A percentile compares a stretch with the other conserved stretches of the same genome.
Conservation (phyloP, 495 filamentous ascomycete species). For the Penicillium cosmopolitanum region DNA sequence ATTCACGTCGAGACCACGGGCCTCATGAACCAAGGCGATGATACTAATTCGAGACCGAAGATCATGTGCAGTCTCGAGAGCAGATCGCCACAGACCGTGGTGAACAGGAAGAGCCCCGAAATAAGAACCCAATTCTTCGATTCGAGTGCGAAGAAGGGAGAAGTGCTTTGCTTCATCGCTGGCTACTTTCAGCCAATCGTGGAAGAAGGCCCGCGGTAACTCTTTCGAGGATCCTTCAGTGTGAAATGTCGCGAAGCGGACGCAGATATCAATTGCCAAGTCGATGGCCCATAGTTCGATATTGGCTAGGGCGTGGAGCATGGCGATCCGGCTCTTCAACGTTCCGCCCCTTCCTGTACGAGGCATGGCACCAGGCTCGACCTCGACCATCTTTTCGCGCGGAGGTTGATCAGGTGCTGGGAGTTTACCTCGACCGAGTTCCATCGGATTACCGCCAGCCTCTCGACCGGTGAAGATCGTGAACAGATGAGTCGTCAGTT, state of each 20-base stretch:
- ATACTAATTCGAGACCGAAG: conserved; percentile 56
- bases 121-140: conserved; percentile 53
- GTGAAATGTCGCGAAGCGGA: conserved; percentile 54
- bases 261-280: conserved; percentile 57
- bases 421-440: conserved; percentile 44
- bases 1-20: conserved; percentile 56
- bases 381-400: conserved; percentile 45
- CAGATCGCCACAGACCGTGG: conserved; percentile 55
- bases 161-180: conserved; percentile 60
- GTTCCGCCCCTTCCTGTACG: conserved; percentile 48
- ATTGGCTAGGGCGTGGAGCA: conserved; percentile 57
- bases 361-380: conserved; percentile 49
- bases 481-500: conserved; percentile 53
- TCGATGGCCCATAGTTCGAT: conserved; percentile 60
- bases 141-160: conserved; percentile 50
- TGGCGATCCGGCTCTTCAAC: conserved; percentile 52
- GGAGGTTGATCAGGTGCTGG: conserved; percentile 48
- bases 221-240: conserved; percentile 33
- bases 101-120: conserved; percentile 57
- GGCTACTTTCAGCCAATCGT: conserved; percentile 59
- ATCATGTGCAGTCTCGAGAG: conserved; percentile 49
- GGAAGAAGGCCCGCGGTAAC: conserved; percentile 54
- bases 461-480: conserved; percentile 47
- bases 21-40: conserved; percentile 57
- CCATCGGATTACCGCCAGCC: conserved; percentile 46